Evolutionary conservation across 306 rosid species (phyloP).

Genomic region (Dryas drummondii): DNA sequence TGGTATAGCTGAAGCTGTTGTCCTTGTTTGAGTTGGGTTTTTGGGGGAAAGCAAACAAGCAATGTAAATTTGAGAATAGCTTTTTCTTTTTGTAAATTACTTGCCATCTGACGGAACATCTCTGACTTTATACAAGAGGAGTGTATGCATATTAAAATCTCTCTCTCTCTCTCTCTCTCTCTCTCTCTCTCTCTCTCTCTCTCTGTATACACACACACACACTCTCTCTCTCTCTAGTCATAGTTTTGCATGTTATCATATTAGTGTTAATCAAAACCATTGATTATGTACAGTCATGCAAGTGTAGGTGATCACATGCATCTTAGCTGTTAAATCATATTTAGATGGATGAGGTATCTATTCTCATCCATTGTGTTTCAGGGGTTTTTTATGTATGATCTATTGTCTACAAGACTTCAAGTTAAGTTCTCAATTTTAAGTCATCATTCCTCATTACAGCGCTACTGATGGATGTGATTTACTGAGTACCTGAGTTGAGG

Average conservation of each 20-base stretch:
- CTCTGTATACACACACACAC: neutral
- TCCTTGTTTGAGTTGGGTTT: constrained; percentile 37
- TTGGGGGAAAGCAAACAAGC: constrained; percentile 39
- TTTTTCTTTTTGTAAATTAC: constrained; percentile 42
- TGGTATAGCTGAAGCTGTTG: constrained; percentile 32
- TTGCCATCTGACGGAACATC: constrained; percentile 18
- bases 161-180: neutral
- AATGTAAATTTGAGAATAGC: constrained; percentile 51
- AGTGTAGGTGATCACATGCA: neutral
- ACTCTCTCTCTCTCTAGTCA: too few relatives aligned
- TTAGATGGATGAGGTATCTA: neutral
- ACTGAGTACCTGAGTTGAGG: too few relatives aligned
- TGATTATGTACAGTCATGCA: too few relatives aligned
- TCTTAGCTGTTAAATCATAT: neutral
- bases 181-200: neutral
- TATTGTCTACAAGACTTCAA: too few relatives aligned
- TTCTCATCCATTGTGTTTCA: neutral
- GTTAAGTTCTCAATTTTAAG: too few relatives aligned
- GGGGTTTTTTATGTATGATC: too few relatives aligned
- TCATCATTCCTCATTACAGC: too few relatives aligned
- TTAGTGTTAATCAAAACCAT: neutral
- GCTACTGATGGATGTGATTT: too few relatives aligned
- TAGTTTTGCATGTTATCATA: too few relatives aligned
- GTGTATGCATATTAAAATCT: constrained; percentile 20
- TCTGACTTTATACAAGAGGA: constrained; percentile 24